Evolutionary conservation across 768 basidiomycete species (phyloP).

Genomic region (Lactarius hengduanensis): DNA sequence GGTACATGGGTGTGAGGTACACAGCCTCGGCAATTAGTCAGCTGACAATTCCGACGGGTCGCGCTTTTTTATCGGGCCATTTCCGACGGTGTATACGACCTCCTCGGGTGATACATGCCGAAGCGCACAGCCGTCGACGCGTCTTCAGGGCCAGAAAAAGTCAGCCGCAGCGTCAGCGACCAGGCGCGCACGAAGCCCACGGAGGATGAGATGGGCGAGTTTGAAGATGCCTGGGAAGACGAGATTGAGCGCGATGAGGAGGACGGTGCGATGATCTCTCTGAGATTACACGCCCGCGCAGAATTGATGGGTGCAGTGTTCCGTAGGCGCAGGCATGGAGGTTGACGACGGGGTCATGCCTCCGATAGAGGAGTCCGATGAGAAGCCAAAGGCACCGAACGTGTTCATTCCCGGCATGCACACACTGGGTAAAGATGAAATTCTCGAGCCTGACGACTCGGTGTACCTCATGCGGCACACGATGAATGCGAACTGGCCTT

Average conservation of each 20-base stretch:
- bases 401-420: slow-evolving; percentile 82
- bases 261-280: slow-evolving; percentile 41
- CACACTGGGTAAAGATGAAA: slow-evolving; percentile 74
- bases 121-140: slow-evolving; percentile 53
- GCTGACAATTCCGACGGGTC: slow-evolving; percentile 2
- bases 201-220: slow-evolving; percentile 83
- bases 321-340: slow-evolving; percentile 76
- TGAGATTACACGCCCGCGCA: slow-evolving; percentile 18
- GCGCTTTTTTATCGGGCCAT: not conserved
- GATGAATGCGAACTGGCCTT: slow-evolving; percentile 93
- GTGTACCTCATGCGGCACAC: slow-evolving; percentile 97
- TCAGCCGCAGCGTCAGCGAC: slow-evolving; percentile 38
- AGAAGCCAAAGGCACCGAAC: slow-evolving; percentile 53
- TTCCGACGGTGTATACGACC: not conserved
- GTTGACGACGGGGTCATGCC: slow-evolving; percentile 70
- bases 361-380: slow-evolving; percentile 81
- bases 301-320: slow-evolving; percentile 29
- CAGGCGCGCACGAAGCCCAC: slow-evolving; percentile 43
- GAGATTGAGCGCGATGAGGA: slow-evolving; percentile 91
- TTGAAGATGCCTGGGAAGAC: slow-evolving; percentile 98
- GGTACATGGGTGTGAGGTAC: too few relatives aligned
- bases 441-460: slow-evolving; percentile 90
- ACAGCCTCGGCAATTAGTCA: not conserved
- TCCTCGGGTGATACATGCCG: slow-evolving; percentile 45
- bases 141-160: slow-evolving; percentile 48